phyloP scores from a whole-genome alignment of 148 eudicot species.

The Euryodendron excelsum region DNA sequence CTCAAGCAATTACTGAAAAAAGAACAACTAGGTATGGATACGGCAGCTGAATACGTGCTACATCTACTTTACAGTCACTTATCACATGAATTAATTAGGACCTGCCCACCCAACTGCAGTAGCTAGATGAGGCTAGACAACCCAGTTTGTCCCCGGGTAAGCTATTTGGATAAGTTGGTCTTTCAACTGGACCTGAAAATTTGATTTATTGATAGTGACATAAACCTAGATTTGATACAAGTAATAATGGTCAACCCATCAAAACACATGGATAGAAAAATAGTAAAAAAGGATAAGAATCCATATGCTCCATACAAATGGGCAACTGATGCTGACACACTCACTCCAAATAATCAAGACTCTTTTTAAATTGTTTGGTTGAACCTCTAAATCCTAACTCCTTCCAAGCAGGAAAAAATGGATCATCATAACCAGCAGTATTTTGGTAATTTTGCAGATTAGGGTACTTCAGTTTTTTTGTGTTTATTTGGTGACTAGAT shows the following conservation, averaged over 20 bases:
- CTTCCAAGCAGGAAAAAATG: not conserved
- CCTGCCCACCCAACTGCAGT: too few relatives aligned
- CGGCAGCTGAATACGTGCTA: too few relatives aligned
- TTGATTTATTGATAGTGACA: not conserved
- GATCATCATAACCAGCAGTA: not conserved
- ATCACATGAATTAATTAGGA: too few relatives aligned
- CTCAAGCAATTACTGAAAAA: too few relatives aligned
- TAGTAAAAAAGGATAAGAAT: too few relatives aligned
- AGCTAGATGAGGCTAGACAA: too few relatives aligned
- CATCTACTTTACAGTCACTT: too few relatives aligned
- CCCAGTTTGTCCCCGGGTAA: not conserved
- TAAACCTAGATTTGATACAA: not conserved
- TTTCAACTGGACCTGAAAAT: not conserved
- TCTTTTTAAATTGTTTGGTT: not conserved
- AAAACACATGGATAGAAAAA: not conserved
- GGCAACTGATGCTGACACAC: too few relatives aligned
- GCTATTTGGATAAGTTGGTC: not conserved
- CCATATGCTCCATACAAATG: too few relatives aligned
- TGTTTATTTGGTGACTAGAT: not conserved
- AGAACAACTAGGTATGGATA: too few relatives aligned
- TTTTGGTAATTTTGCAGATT: too few relatives aligned
- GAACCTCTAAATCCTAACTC: not conserved
- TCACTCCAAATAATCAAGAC: too few relatives aligned
- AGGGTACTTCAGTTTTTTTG: not conserved
- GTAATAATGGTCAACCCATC: not conserved